Evolutionary conservation across 2,329 filamentous ascomycete genomes (phyloP), one percentile per base, ranked within the genome.

Genomic region (Stagonosporopsis vannaccii): DNA sequence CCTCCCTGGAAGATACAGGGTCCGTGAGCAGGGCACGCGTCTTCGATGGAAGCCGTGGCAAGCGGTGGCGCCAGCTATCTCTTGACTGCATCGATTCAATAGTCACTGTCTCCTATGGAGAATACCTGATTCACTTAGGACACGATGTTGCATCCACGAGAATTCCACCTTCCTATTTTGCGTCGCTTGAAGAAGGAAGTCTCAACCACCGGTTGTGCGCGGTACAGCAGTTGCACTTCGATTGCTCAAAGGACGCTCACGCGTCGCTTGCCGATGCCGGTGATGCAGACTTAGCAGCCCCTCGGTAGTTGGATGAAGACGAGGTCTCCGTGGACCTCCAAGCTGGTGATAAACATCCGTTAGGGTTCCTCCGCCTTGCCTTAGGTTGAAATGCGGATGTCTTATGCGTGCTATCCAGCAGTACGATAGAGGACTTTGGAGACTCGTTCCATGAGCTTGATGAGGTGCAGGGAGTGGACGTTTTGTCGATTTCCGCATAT

Each of bases 401-500:
- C 12, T 49, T 60, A 12, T 57, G 45, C 2, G 58, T 58, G 33
- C 30, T 53, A 2, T 20, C 45, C 3, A 51, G 41, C 15, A 56
- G 48, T 3, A 46, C 13, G 11, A 47, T 23, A 3, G 37, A 57
- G 20, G 39, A 37, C 9, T 53, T 58, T 2, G 58, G 53, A 3
- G 20, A 55, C 22, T 65, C 59, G 2, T 60, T 52, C 63, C 53
- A 64, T 42, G 58, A 60, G 41, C 54, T 63, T 32, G 63, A 59
- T 7, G 55, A 56, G 8, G 57, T 45, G 37, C 51, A 54, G 11
- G 55, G 57, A 15, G 39, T 41, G 12, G 41, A 45, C 3, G 26
- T 32, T 12, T n/a, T 20, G 3, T 42, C 40, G 4, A 51, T 37
- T n/a, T 62, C 55, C 2, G 58, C 50, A 3, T 57, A 39, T 11